A percentile compares a stretch with the other conserved stretches of the same genome.
Conservation (phyloP, 2,329 filamentous ascomycete genomes). For the Sporothrix inflata region DNA sequence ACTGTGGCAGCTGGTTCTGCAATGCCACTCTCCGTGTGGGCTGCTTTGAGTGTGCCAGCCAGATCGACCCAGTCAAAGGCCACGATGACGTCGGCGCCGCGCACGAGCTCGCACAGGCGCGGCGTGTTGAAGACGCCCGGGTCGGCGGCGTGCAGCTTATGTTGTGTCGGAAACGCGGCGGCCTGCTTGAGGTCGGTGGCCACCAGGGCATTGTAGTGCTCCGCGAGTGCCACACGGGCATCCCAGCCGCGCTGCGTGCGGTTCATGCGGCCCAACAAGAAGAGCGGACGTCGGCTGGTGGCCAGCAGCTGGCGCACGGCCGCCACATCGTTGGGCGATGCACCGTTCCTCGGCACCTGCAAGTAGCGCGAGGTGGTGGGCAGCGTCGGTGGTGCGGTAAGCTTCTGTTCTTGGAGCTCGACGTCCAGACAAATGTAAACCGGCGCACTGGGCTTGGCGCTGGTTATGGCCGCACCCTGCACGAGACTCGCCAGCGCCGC, state of each 20-base stretch:
- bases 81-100: constrained; percentile 24
- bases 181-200: constrained; percentile 25
- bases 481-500: constrained; percentile 24
- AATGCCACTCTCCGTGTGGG: not conserved
- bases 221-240: constrained; percentile 21
- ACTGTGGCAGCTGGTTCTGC: constrained; percentile 19
- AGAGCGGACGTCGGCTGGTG: not conserved
- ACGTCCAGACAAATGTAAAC: constrained; percentile 28
- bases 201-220: constrained; percentile 22
- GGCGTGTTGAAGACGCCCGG: constrained; percentile 18
- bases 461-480: not conserved
- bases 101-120: not conserved
- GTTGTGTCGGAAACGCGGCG: constrained; percentile 22
- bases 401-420: constrained; percentile 23
- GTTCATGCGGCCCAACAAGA: constrained; percentile 25
- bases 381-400: not conserved
- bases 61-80: constrained; percentile 29
- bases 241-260: constrained; percentile 25
- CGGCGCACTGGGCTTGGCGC: constrained; percentile 14
- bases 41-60: constrained; percentile 22
- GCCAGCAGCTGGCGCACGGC: not conserved
- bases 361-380: constrained; percentile 22
- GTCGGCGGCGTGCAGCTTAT: constrained; percentile 9
- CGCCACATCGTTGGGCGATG: constrained; percentile 5
- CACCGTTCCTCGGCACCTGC: not conserved